Base-by-base conservation (phyloP, 495 filamentous ascomycete genomes). In the Daldinia caldariorum region DNA sequence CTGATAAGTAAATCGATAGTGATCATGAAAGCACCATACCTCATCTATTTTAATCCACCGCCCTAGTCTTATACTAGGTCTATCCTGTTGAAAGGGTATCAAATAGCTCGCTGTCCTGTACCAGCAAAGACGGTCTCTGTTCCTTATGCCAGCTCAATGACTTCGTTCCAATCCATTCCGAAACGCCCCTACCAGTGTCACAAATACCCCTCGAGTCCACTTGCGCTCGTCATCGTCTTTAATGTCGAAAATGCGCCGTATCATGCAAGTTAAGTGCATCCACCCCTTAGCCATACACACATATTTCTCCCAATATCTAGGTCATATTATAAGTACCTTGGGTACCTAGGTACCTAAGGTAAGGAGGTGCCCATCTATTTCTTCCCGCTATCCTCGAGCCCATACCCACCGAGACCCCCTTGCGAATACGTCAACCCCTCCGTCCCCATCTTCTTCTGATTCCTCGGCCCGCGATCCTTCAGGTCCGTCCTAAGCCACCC, bases 401-500 rank as follows among this genome's bases (percentile, higher is more conserved):
- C 94, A 83, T 97, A 97, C 3, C 94, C 94, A 3, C 93, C 94
- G 58, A 90, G 81, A 0, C 91, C 92, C 4, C 88, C 86, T 10
- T 83, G 85, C 61, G 82, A 80, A 67, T 96, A 97, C 10, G 90
- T 88, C 81, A 87, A 89, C 2, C 88, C 92, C 80, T 95, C 86
- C 20, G 83, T 84, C 0, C 83, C 82, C 31, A 83, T 77, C 14
- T 79, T 84, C 71, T 87, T 84, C 73, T 83, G 77, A 58, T 74
- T 85, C 68, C 95, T 83, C 14, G 93, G 93, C 0, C 96, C 95
- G 58, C 95, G 84, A 64, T 91, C 90, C 68, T 84, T 77, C 71
- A 97, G 78, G 81, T 98, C 95, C 68, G 91, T 88, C 76, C 89
- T 86, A 79, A 98, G 80, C 96, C 95, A 97, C 59, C 83, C 83